These are phyloP conservation scores for Clarireedia homoeocarpa DNA, from an alignment of 2,329 filamentous ascomycete species.

Conservation along the genomic window DNA sequence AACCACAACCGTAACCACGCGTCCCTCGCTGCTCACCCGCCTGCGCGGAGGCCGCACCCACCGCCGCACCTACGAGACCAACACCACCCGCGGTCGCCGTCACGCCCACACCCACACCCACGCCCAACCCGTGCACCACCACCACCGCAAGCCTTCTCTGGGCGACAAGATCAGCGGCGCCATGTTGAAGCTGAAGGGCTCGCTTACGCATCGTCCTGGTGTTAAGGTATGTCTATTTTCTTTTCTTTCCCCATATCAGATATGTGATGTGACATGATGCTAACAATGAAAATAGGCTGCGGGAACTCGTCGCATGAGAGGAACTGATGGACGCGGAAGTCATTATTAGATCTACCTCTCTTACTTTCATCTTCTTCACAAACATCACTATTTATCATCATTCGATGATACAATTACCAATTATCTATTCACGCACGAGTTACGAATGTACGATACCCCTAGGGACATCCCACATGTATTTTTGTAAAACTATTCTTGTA, in stretches of 20 bases:
- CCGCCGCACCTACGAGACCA: neutral
- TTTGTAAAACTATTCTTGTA: too few species aligned
- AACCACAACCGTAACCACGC: constrained; percentile 7
- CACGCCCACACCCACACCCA: neutral
- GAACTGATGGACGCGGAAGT: constrained; percentile 61
- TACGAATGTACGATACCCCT: neutral
- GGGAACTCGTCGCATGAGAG: constrained; percentile 65
- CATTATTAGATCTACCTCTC: constrained; percentile 22
- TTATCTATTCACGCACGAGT: neutral
- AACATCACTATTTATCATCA: too few species aligned
- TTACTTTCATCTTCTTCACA: constrained; percentile 1
- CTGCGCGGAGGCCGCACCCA: constrained; percentile 1
- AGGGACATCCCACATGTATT: neutral
- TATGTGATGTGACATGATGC: neutral
- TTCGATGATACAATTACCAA: neutral
- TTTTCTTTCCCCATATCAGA: neutral
- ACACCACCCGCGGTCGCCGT: neutral
- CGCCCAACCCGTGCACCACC: neutral
- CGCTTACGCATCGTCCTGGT: constrained; percentile 58
- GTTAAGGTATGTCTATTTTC: constrained; percentile 50
- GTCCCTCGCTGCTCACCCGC: neutral
- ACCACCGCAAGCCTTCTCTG: constrained; percentile 29
- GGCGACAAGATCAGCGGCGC: constrained; percentile 75
- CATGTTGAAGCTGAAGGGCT: constrained; percentile 64
- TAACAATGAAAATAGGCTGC: constrained; percentile 46